A percentile compares a stretch with the other conserved stretches of the same genome.
These are phyloP conservation scores for Scheffersomyces coipomensis DNA, from an alignment of 805 yeast genomes.

Conservation along the genomic window DNA sequence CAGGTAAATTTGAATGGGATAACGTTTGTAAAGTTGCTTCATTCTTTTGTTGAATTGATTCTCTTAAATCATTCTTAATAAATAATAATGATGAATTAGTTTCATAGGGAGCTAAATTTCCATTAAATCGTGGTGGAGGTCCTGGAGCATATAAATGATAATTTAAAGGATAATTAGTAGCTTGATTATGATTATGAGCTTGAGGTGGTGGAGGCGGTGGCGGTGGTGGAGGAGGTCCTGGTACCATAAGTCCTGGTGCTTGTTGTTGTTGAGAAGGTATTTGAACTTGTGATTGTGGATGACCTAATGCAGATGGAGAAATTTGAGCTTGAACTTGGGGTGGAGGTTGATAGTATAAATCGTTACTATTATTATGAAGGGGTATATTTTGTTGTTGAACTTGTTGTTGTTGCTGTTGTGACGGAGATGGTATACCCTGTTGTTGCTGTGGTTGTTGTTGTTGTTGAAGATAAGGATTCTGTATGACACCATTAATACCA, in stretches of 20 bases:
- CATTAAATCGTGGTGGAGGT: conserved; percentile 71
- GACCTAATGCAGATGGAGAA: conserved; percentile 3
- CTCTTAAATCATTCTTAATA: conserved; percentile 70
- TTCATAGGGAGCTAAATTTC: conserved; percentile 67
- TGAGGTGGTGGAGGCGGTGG: background rate
- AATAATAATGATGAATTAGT: conserved; percentile 68
- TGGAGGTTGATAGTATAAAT: conserved; percentile 2
- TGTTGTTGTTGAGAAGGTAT: background rate
- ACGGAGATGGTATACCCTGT: conserved; percentile 9
- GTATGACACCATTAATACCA: background rate
- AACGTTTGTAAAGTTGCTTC: conserved; percentile 77
- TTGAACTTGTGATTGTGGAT: background rate
- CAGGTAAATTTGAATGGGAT: conserved; percentile 49
- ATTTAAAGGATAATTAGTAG: conserved; percentile 53
- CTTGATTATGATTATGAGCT: conserved; percentile 14
- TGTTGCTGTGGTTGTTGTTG: conserved; percentile 5
- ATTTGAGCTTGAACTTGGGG: conserved; percentile 1
- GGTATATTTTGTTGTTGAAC: conserved; percentile 1
- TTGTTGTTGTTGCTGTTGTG: conserved; percentile 14
- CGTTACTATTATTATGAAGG: conserved; percentile 2
- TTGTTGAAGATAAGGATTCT: conserved; percentile 16
- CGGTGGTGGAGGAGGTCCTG: no score
- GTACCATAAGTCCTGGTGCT: no score
- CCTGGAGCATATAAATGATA: conserved; percentile 89
- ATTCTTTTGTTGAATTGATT: conserved; percentile 66